A percentile compares a stretch with the other conserved stretches of the same genome.
phyloP scores from a whole-genome alignment of 805 yeast genomes.

The Yamadazyma phyllophila region DNA sequence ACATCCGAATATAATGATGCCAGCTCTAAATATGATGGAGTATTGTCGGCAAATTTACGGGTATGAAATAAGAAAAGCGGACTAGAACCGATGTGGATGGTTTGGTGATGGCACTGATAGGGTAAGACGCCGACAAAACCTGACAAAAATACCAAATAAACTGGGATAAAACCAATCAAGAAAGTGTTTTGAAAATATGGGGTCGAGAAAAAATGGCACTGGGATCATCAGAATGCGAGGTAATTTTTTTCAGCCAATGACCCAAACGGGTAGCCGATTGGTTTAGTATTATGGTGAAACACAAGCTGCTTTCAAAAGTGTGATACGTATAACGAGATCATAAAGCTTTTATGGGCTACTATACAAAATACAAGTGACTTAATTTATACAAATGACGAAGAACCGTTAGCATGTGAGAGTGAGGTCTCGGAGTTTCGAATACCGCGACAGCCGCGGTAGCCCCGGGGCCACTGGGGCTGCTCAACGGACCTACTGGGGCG shows the following conservation, averaged over 20 bases:
- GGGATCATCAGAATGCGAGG: constrained; percentile 4
- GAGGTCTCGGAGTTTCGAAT: background rate
- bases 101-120: too few species aligned
- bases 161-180: background rate
- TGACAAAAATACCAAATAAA: background rate
- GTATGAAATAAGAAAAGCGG: background rate
- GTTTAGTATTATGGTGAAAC: background rate
- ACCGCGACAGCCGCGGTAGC: background rate
- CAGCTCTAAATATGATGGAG: background rate
- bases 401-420: background rate
- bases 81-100: background rate
- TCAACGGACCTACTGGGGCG: background rate
- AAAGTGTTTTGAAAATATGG: constrained; percentile 11
- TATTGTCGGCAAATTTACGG: background rate
- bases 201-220: constrained; percentile 11
- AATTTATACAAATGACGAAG: background rate
- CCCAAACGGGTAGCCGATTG: background rate
- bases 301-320: too few species aligned
- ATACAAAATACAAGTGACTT: background rate
- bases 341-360: background rate
- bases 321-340: too few species aligned
- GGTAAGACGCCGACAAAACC: background rate
- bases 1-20: constrained; percentile 1
- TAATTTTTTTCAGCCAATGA: constrained; percentile 5
- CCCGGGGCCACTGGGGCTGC: background rate